Evolutionary conservation across 1,284 basidiomycete species (phyloP), one percentile per base, ranked within the genome.

Genomic region (Schizopora paradoxa): DNA sequence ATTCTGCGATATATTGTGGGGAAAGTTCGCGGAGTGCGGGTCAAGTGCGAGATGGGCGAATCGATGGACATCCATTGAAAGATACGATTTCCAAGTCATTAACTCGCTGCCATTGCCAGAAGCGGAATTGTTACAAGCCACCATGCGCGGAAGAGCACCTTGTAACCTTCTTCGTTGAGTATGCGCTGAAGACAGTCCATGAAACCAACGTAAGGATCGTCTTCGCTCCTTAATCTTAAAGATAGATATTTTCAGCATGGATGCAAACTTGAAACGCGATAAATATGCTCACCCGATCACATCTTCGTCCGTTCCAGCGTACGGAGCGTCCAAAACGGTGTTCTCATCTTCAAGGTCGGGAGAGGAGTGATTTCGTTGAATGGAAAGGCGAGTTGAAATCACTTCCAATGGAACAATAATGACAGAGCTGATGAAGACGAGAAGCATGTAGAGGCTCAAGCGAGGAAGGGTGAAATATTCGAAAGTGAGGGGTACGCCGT

Each of bases 331-430:
- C 47, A 84, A 79, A 49, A 86, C 82, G 3, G 68, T 69, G 54
- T 86, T 83, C 2, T 77, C 78, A 44, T 83, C 82, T 22, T 79
- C 77, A 51, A 86, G 82, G 57, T 87, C 82, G 11, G 77, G 67
- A 5, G 77, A 78, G 5, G 80, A 79, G 51, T 87, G 82, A 56
- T 91, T 93, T 45, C 90, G 81, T 60, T 93, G 91, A 38, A 93
- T 82, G 11, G 86, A 82, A 11, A 93, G 72, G 49, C 90, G 73
- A 10, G 86, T 88, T 8, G 79, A 67, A 43, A 93, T 81, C 33
- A 94, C 89, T 62, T 94, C 90, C 28, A 94, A 68, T 1, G 91
- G 91, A 29, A 86, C 77, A 25, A 93, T 73, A 52, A 89, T 63
- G 11, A 62, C 58, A 0, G 85, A 82, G 59, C 80, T 80, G 40